Base-by-base conservation (phyloP, 2,329 filamentous ascomycete species). In the Alternaria gaisen region DNA sequence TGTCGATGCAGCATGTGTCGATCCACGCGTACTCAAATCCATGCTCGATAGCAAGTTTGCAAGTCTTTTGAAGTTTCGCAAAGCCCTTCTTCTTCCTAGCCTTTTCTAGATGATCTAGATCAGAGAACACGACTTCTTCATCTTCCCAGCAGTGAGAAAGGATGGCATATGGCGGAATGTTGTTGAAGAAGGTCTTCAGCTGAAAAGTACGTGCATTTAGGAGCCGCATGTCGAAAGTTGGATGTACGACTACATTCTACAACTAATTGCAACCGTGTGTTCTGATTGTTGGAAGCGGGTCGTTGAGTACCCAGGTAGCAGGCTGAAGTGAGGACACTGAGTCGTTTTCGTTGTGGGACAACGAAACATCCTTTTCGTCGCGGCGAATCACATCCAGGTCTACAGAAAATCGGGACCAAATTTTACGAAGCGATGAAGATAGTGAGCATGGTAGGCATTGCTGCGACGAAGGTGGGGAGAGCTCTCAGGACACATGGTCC, bases 1-100 rank as follows among this genome's bases (percentile, higher is more conserved):
- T 70, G n/a, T 72, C 64, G n/a, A 72, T 72, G 26, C 69, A 68
- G 16, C 66, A 72, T 1, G 63, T 68, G 24, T 71, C 66, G 1
- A 69, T 56, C 65, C 67, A 72, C 1, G 50, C 50, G 1, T 61
- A 70, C 0, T 56, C 26, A 3, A 61, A 60, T 0, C 43, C 50
- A 32, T 71, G 57, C 16, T 38, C 26, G 2, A 24, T 3, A 2
- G 70, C 65, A 14, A 60, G 53, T 6, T 55, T 18, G 16, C 68
- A 67, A 0, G 61, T 56, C 6, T 60, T 69, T 22, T 58, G 30
- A 10, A 73, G 53, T n/a, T 75, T 74, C 1, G 30, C 38, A 22
- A 64, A 67, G 0, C 64, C 71, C 10, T 52, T 44, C 40, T 57
- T 71, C 28, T 26, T 53, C 20, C 20, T 61, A 1, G 67, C 65